Conservation (phyloP, 805 yeast species). For the Cephaloascus albidus region DNA sequence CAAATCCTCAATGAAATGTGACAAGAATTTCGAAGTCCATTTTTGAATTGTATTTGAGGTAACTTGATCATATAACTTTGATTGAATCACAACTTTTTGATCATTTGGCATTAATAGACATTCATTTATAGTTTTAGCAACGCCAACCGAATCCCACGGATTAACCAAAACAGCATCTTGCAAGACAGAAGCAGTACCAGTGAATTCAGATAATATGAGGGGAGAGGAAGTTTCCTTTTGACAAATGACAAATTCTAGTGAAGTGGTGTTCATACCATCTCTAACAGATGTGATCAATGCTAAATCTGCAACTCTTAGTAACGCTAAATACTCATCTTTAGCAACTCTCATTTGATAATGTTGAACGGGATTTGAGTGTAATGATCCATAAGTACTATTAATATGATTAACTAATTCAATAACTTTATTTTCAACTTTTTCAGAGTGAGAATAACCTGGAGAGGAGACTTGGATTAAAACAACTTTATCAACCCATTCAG, state of each 20-base stretch:
- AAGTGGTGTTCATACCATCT: slow-evolving; percentile 96
- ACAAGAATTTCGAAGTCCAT: slow-evolving; percentile 66
- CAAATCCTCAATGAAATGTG: slow-evolving; percentile 33
- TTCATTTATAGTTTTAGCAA: slow-evolving; percentile 73
- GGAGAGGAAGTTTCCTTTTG: slow-evolving; percentile 70
- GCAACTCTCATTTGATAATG: slow-evolving; percentile 88
- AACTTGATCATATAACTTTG: slow-evolving; percentile 53
- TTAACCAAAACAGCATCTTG: slow-evolving; percentile 75
- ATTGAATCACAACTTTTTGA: slow-evolving; percentile 36
- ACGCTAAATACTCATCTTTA: slow-evolving; percentile 81
- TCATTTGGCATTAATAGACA: slow-evolving; percentile 47
- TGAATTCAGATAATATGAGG: slow-evolving; percentile 82
- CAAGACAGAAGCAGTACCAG: slow-evolving; percentile 73
- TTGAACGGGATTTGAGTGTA: slow-evolving; percentile 80
- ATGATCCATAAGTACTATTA: slow-evolving; percentile 75
- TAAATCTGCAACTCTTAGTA: slow-evolving; percentile 82
- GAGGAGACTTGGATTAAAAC: slow-evolving; percentile 88
- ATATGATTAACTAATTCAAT: slow-evolving; percentile 74
- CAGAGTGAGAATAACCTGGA: slow-evolving; percentile 54
- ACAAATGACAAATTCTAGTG: slow-evolving; percentile 84
- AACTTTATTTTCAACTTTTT: slow-evolving; percentile 71
- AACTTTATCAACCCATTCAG: slow-evolving; percentile 84
- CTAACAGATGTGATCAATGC: slow-evolving; percentile 85
- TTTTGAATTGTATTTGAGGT: slow-evolving; percentile 63
- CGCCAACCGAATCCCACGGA: slow-evolving; percentile 96